These are phyloP conservation scores for Inosperma sp. DNA, from an alignment of 768 basidiomycete genomes.

Conservation along the genomic window DNA sequence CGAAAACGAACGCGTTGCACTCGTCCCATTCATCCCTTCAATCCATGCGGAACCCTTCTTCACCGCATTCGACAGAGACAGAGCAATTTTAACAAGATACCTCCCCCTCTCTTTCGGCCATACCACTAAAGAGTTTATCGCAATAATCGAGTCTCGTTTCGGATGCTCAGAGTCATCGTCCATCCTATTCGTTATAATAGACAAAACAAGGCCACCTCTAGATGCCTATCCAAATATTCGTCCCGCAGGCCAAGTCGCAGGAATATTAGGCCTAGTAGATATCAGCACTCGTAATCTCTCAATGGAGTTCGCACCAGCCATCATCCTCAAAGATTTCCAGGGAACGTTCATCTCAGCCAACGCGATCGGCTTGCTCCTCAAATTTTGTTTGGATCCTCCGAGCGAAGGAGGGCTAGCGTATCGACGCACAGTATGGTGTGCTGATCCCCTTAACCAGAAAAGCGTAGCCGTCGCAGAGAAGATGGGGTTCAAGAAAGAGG, in stretches of 20 bases:
- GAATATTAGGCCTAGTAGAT: conserved; percentile 43
- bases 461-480: conserved; percentile 46
- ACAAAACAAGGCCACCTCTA: conserved; percentile 35
- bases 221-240: background rate
- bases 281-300: conserved; percentile 28
- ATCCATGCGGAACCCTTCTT: conserved; percentile 29
- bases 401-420: conserved; percentile 44
- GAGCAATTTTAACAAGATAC: conserved; percentile 28
- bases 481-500: conserved; percentile 52
- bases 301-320: conserved; percentile 47
- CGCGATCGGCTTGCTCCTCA: conserved; percentile 39
- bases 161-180: conserved; percentile 20
- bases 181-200: conserved; percentile 44
- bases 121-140: conserved; percentile 27
- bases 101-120: conserved; percentile 35
- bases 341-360: conserved; percentile 46
- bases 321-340: conserved; percentile 47
- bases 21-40: conserved; percentile 41
- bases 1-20: conserved; percentile 37
- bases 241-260: conserved; percentile 37
- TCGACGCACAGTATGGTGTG: conserved; percentile 52
- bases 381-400: conserved; percentile 35
- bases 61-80: conserved; percentile 16
- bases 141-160: conserved; percentile 26
- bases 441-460: conserved; percentile 40